Base-by-base conservation (phyloP, 768 basidiomycete genomes). In the Phylloporus arenicola region DNA sequence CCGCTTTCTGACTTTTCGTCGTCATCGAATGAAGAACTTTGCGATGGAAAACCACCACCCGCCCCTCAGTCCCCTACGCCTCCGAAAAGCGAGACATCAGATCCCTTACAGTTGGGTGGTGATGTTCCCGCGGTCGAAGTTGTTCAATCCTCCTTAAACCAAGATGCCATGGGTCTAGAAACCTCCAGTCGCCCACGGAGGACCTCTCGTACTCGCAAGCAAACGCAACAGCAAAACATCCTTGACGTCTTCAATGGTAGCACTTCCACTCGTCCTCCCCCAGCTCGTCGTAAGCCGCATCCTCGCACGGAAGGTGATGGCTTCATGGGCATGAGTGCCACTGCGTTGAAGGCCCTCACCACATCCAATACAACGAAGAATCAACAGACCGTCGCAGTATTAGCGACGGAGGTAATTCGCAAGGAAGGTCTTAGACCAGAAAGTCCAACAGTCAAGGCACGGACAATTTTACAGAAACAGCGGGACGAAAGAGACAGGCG, bases 401-500 rank as follows among this genome's bases (percentile, higher is more conserved):
- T 92, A 34, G 81, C 86, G 64, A 88, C 78, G 31, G 80, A 87
- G 64, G 76, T 91, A 17, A 70, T 92, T 27, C 75, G 81, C 43
- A 86, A 77, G 64, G 77, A 82, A 38, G 88, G 89, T 25, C 63
- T 69, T 31, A 72, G 89, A 47, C 89, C 89, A 10, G 86, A 84
- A 54, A 92, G 88, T 60, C 89, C 89, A 6, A 76, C 72, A n/a
- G 80, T 86, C 45, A 88, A 86, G 64, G 75, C 85, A 41, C 77
- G 78, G 58, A 88, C 86, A 2, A 74, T 81, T 43, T 62, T 76
- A 10, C 85, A 91, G 69, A 78, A 81, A 56, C 75, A 83, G 59
- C 75, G 78, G 51, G 86, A 89, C 30, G 83, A 84, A 59, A 79
- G 75, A 62, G 74, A 70, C 6, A 69, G 64, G 50, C 72, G 75